Conservation (phyloP, 1,284 basidiomycete species). For the Ustilago hordei region DNA sequence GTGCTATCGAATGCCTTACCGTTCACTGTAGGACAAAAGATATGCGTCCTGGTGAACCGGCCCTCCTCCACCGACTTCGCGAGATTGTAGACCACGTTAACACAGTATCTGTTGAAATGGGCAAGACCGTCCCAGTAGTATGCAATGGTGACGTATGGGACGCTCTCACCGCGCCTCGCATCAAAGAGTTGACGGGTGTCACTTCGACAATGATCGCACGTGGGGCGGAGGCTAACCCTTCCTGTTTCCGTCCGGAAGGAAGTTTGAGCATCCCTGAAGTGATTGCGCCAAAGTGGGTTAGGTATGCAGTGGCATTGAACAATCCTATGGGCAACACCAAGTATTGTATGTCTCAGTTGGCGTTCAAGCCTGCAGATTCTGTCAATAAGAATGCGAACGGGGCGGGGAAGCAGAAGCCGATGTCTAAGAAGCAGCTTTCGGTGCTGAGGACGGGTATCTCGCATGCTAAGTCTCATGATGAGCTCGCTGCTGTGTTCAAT, state of each 20-base stretch:
- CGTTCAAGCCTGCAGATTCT: constrained; percentile 56
- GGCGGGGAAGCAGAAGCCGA: constrained; percentile 3
- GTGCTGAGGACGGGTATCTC: constrained; percentile 37
- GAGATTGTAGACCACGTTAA: constrained; percentile 87
- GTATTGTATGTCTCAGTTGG: constrained; percentile 78
- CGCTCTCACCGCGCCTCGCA: constrained; percentile 80
- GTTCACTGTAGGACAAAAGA: constrained; percentile 94
- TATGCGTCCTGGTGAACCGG: constrained; percentile 87
- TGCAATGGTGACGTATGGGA: constrained; percentile 94
- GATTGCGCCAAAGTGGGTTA: constrained; percentile 63
- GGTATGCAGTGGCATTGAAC: constrained; percentile 68
- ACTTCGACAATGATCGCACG: constrained; percentile 95
- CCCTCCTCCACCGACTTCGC: constrained; percentile 81
- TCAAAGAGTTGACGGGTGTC: constrained; percentile 78
- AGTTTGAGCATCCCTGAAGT: constrained; percentile 52
- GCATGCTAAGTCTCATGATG: constrained; percentile 53
- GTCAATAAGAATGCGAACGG: constrained; percentile 16
- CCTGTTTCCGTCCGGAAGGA: constrained; percentile 78
- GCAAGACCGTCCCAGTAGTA: constrained; percentile 79
- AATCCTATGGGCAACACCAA: constrained; percentile 90
- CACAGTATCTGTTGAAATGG: constrained; percentile 72
- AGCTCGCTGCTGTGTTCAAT: constrained; percentile 43
- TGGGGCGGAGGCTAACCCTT: constrained; percentile 91
- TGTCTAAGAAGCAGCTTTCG: constrained; percentile 44
- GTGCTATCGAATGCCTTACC: constrained; percentile 84